phyloP scores from a whole-genome alignment of 2,329 filamentous ascomycete species.

The Aspergillus sp. region DNA sequence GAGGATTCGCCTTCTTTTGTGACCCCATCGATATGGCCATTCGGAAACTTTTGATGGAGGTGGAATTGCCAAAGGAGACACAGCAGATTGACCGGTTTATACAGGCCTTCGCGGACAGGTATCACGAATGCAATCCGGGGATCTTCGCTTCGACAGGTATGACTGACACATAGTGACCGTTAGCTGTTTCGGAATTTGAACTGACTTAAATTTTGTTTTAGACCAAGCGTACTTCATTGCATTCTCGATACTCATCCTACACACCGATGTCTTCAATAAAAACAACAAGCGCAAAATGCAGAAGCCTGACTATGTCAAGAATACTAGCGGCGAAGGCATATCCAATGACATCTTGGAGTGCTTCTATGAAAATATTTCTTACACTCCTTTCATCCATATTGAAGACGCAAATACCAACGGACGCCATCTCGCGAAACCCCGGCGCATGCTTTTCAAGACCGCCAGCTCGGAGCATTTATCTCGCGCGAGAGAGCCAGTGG shows the following conservation, averaged over 20 bases:
- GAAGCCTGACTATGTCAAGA: conserved; percentile 90
- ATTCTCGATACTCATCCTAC: conserved; percentile 91
- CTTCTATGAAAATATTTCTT: conserved; percentile 97
- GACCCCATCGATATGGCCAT: conserved; percentile 98
- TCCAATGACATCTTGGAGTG: conserved; percentile 89
- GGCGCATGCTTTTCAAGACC: conserved; percentile 65
- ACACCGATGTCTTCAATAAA: conserved; percentile 99
- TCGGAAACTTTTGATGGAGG: conserved; percentile 91
- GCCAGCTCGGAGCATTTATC: conserved; percentile 60
- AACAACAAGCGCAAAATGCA: conserved; percentile 99
- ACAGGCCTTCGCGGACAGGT: conserved; percentile 90
- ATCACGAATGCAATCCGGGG: conserved; percentile 96
- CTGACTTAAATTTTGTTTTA: conserved; percentile 3
- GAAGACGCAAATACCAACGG: conserved; percentile 77
- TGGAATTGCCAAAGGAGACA: conserved; percentile 92
- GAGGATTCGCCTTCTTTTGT: conserved; percentile 89
- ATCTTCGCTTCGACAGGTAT: conserved; percentile 74
- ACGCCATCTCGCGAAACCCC: conserved; percentile 66
- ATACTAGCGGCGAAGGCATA: conserved; percentile 87
- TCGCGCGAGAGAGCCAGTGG: conserved; percentile 77
- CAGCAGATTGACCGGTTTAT: conserved; percentile 95
- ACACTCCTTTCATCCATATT: conserved; percentile 96
- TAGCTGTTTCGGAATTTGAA: too few relatives aligned
- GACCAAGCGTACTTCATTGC: conserved; percentile 98
- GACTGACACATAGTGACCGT: conserved; percentile 3